Base-by-base conservation (phyloP, 2,329 filamentous ascomycete genomes). In the Saccharata proteae region DNA sequence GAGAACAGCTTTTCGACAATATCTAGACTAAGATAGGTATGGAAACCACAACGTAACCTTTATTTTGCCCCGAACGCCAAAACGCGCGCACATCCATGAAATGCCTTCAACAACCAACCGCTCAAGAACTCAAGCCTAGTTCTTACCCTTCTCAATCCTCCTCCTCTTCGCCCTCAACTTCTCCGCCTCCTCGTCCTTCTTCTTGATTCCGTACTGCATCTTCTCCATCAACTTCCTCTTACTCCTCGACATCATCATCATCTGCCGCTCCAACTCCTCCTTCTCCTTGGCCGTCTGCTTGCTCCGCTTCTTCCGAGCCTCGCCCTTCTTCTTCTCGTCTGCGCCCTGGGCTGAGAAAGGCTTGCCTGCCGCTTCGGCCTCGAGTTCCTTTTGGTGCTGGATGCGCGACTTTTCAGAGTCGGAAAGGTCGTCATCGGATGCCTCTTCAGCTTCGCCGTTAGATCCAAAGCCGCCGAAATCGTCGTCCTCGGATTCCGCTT, bases 191-290 rank as follows among this genome's bases (percentile, higher is more conserved):
- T 76, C 80, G 44, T 88, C 88, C 67, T 84, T 82, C 70, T 90
- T 86, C 62, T 79, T 86, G 60, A 94, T 93, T 40, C 77, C 85
- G 61, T 93, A 92, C 51, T 85, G 70, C 83, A 98, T 98, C 66
- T 94, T 90, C 67, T 96, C 90, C 44, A 88, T 80, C 49, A 94
- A 65, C 75, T 94, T 94, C 49, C 90, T 71, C 76, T 96, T 98
- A 73, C 92, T 90, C 59, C 92, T 82, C 58, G 80, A 82, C 67
- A 96, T 77, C 90, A 98, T 98, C 64, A 92, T 90, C 74, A 93
- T 94, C 55, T 83, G 79, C 40, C 88, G 71, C 58, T 93, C 85
- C 36, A 92, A 59, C 47, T 96, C 86, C 58, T 96, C 90, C 4
- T 80, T 77, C 51, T 90, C 81, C 48, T 70, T 62, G 41, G 59